Percentiles rank a stretch among this genome's conserved stretches.
Conservation (phyloP, 2,329 filamentous ascomycete species). For the Thielaviopsis euricoi region DNA sequence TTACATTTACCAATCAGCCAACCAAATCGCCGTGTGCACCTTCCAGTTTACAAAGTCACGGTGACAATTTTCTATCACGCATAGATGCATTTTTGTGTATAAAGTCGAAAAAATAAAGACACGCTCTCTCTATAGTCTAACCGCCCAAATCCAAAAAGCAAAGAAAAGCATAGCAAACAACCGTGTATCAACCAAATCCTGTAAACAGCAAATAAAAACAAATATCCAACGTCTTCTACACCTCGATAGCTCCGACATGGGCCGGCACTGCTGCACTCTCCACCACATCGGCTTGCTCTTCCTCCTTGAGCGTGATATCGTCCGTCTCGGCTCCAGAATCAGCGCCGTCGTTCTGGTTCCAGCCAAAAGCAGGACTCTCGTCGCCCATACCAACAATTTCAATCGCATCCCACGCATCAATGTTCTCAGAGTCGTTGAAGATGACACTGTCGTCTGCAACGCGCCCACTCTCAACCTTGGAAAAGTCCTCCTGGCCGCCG, state of each 20-base stretch:
- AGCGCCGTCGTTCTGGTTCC: neutral
- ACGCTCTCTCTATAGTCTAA: neutral
- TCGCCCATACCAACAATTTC: constrained; percentile 6
- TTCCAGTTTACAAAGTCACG: neutral
- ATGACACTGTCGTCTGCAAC: constrained; percentile 30
- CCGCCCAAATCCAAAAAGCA: neutral
- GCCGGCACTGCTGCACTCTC: constrained; percentile 4
- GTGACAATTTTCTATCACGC: neutral
- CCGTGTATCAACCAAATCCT: neutral
- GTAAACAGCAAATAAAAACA: neutral
- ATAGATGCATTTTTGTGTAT: neutral
- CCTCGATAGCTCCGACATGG: neutral
- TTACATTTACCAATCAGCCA: neutral
- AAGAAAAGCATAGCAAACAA: neutral
- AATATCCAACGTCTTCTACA: neutral
- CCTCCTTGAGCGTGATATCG: constrained; percentile 12
- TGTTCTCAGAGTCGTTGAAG: constrained; percentile 23
- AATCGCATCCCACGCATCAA: constrained; percentile 6
- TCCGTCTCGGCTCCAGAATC: constrained; percentile 7
- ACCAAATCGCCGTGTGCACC: neutral
- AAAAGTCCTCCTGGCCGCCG: constrained; percentile 16
- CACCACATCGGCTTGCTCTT: constrained; percentile 2
- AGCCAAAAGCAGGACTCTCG: constrained; percentile 10
- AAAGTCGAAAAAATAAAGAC: neutral
- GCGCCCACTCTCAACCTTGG: constrained; percentile 14